Evolutionary conservation across 441 rosid species (phyloP), one percentile per base, ranked within the genome.

Genomic region (Breynia disticha): DNA sequence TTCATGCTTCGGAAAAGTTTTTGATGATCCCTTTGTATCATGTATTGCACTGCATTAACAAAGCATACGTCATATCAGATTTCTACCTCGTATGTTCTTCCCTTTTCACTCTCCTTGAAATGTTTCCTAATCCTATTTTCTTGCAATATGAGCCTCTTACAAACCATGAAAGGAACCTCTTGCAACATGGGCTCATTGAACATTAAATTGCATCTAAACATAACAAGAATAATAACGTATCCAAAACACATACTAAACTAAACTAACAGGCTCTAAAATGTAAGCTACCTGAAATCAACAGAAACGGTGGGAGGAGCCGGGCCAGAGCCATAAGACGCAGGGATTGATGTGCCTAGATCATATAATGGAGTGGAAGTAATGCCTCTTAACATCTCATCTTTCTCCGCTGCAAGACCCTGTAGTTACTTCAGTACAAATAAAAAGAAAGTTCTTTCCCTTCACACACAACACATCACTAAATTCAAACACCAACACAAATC

Each of bases 361-460:
- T 50, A 63, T 57, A 70, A 50, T 43, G 79, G 66, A 60, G 79
- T 71, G 41, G 80, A 74, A 56, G 80, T 39, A 67, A 74, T 60
- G 61, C 83, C 90, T 74, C 79, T 64, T 52, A 67, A 11, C 48
- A 56, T 56, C 49, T 83, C 96, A 2, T 85, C 83, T 48, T 76
- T 88, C 70, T 85, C 91, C 66, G 70, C 87, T 67, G 95, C 84
- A 64, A 88, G 80, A 77, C 95, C 97, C 97, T 85, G 84, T 74
- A 68, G 64, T 72, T 72, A 67, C 52, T 66, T 77, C 62, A 78
- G 79, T 62, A 63, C 68, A 63, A 64, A 52, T 53, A 57, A 58
- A 44, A 50, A 62, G 56, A 11, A 51, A 7, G 35, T 49, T 51
- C 52, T 52, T 52, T 67, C 55, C 32, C 61, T 52, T 45, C 3